Evolutionary conservation across 345 rosid genomes (phyloP).

Genomic region (Populus ilicifolia): DNA sequence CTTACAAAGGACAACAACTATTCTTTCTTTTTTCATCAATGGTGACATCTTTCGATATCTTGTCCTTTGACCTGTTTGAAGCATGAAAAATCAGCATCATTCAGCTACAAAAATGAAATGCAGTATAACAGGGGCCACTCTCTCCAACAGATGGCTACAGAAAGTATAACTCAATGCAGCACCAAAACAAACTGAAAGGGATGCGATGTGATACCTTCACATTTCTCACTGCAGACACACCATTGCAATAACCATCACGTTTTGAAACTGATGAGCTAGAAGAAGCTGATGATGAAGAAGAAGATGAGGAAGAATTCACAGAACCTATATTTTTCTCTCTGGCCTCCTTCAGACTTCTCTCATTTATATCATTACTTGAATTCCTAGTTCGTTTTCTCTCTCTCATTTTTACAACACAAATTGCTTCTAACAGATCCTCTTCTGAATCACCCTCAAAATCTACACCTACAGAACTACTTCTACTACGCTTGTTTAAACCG

Average conservation of each 20-base stretch:
- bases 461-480: slow-evolving; percentile 4
- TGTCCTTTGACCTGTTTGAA: slow-evolving; percentile 33
- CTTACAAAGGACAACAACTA: slow-evolving; percentile 48
- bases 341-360: slow-evolving; percentile 11
- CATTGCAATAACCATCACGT: slow-evolving; percentile 21
- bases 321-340: slow-evolving; percentile 4
- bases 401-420: slow-evolving; percentile 24
- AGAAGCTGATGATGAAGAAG: slow-evolving; percentile 20
- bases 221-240: slow-evolving; percentile 13
- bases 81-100: slow-evolving; percentile 13
- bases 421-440: slow-evolving; percentile 14
- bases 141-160: background rate
- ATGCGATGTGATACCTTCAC: slow-evolving; percentile 17
- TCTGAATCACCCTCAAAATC: slow-evolving; percentile 22
- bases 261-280: slow-evolving; percentile 17
- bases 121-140: background rate
- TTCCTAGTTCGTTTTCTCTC: slow-evolving; percentile 11
- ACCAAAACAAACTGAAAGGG: background rate
- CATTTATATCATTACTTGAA: background rate
- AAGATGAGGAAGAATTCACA: slow-evolving; percentile 10
- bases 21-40: slow-evolving; percentile 60
- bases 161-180: background rate
- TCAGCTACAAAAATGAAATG: background rate
- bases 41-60: slow-evolving; percentile 51
- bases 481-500: slow-evolving; percentile 5